phyloP scores from a whole-genome alignment of 2,329 filamentous ascomycete genomes.

The Cladosporium sp. region DNA sequence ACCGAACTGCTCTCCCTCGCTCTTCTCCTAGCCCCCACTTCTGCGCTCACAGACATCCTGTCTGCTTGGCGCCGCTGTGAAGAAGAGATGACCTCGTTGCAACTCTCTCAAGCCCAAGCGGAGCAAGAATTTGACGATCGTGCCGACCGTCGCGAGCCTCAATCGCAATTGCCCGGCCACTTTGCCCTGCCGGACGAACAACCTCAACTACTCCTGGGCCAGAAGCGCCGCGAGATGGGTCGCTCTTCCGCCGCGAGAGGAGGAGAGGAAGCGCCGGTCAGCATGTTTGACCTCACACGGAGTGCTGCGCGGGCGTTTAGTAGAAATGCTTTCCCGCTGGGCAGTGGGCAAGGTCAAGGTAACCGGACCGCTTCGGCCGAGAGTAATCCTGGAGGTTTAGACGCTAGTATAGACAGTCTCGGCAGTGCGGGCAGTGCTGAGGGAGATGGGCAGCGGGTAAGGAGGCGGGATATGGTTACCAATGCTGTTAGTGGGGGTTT shows the following conservation, averaged over 20 bases:
- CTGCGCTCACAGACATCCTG: conserved; percentile 69
- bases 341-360: conserved; percentile 17
- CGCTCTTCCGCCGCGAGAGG: conserved; percentile 22
- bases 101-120: conserved; percentile 62
- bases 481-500: conserved; percentile 61
- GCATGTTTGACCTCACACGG: conserved; percentile 50
- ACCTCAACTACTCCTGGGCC: conserved; percentile 33
- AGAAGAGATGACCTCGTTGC: conserved; percentile 65
- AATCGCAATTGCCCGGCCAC: conserved; percentile 39
- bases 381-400: conserved; percentile 17
- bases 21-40: conserved; percentile 66
- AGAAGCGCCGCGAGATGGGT: conserved; percentile 39
- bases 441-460: conserved; percentile 36
- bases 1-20: conserved; percentile 76
- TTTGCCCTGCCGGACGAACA: conserved; percentile 37
- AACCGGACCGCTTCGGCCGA: conserved; percentile 17
- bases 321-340: conserved; percentile 14
- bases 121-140: conserved; percentile 68
- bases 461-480: conserved; percentile 70
- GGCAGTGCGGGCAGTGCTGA: conserved; percentile 14
- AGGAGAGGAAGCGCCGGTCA: conserved; percentile 46
- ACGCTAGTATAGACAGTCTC: conserved; percentile 22
- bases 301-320: conserved; percentile 46
- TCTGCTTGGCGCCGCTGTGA: conserved; percentile 73
- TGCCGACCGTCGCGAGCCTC: conserved; percentile 48